phyloP scores from a whole-genome alignment of 1,139 yeast genomes.

The Saccharomyces uvarum region DNA sequence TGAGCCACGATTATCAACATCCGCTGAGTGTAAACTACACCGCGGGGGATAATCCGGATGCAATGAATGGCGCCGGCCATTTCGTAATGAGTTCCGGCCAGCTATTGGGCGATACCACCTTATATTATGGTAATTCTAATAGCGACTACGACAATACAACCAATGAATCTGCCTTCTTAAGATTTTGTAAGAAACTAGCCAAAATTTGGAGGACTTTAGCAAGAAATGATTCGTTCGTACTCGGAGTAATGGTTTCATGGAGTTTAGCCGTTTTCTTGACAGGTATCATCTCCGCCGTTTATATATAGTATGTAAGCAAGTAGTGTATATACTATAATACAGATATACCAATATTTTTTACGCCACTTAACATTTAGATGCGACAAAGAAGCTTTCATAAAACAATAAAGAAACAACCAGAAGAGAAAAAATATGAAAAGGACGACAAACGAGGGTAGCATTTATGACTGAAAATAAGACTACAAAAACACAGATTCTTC shows the following conservation, averaged over 20 bases:
- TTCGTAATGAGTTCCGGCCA: not conserved
- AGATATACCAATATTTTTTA: not conserved
- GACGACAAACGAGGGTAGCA: no score
- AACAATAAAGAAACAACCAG: not conserved
- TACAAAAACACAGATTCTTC: no score
- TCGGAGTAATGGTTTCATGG: slow-evolving; percentile 4
- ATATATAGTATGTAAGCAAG: not conserved
- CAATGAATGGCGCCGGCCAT: not conserved
- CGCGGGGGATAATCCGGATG: not conserved
- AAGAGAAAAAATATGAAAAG: no score
- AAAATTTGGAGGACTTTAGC: slow-evolving; percentile 2
- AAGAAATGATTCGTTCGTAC: slow-evolving; percentile 4
- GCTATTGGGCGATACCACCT: not conserved
- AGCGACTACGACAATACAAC: not conserved
- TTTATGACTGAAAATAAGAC: no score
- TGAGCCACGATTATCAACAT: not conserved
- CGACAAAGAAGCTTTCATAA: no score
- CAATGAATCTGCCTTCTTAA: not conserved
- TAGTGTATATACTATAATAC: no score
- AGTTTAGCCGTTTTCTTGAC: slow-evolving; percentile 1
- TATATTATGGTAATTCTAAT: not conserved
- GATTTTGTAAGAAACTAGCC: not conserved
- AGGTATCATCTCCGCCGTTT: slow-evolving; percentile 1
- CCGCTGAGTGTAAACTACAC: not conserved
- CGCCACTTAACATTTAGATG: no score